A percentile compares a stretch with the other conserved stretches of the same genome.
phyloP scores from a whole-genome alignment of 1,139 yeast species.

The Debaryomyces fabryi region DNA sequence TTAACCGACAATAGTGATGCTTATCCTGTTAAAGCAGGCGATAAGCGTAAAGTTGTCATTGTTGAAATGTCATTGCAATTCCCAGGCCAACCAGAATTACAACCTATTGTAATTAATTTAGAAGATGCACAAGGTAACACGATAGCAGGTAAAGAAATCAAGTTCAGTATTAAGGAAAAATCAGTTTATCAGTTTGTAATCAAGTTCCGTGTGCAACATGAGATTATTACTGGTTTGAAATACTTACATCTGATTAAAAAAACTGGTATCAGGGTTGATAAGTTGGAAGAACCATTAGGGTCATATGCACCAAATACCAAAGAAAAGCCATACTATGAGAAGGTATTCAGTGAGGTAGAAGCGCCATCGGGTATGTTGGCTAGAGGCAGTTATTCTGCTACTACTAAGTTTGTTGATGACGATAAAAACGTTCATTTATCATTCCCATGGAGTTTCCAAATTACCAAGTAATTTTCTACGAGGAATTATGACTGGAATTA shows the following conservation, averaged over 20 bases:
- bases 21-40: conserved; percentile 70
- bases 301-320: conserved; percentile 89
- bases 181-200: conserved; percentile 72
- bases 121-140: conserved; percentile 57
- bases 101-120: conserved; percentile 65
- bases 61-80: conserved; percentile 74
- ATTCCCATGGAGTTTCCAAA: conserved; percentile 85
- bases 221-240: conserved; percentile 86
- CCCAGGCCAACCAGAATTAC: conserved; percentile 56
- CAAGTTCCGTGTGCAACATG: conserved; percentile 85
- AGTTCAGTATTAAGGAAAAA: conserved; percentile 77
- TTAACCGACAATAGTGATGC: conserved; percentile 55
- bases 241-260: conserved; percentile 85
- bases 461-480: conserved; percentile 49
- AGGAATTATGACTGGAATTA: not conserved
- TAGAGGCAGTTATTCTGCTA: conserved; percentile 82
- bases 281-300: conserved; percentile 85
- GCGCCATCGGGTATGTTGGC: conserved; percentile 92
- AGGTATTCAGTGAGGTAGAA: conserved; percentile 78
- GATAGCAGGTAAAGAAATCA: conserved; percentile 53
- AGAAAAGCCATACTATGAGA: conserved; percentile 80
- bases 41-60: conserved; percentile 75
- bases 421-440: conserved; percentile 75
- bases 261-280: conserved; percentile 85
- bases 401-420: conserved; percentile 84